Conservation (phyloP, 768 basidiomycete species). For the Boletus tylopilopsis region DNA sequence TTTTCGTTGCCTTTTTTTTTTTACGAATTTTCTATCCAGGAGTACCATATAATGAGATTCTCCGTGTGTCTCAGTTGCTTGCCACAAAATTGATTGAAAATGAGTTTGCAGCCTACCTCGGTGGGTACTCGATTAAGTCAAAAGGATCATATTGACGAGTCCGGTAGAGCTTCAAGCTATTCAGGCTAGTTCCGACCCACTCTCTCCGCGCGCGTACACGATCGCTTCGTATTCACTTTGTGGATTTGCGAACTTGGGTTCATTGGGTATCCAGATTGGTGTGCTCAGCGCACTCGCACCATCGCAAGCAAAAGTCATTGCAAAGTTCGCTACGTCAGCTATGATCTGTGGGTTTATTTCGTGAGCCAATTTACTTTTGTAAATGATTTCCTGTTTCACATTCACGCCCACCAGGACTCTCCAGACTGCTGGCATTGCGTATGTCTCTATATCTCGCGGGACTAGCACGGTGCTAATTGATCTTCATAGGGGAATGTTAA, state of each 20-base stretch:
- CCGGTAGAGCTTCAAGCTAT: slow-evolving; percentile 39
- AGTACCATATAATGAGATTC: slow-evolving; percentile 77
- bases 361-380: slow-evolving; percentile 13
- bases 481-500: slow-evolving; percentile 42
- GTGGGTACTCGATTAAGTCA: slow-evolving; percentile 18
- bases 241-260: slow-evolving; percentile 87
- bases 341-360: slow-evolving; percentile 71
- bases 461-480: slow-evolving; percentile 9
- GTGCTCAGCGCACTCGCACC: slow-evolving; percentile 70
- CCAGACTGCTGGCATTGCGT: slow-evolving; percentile 59
- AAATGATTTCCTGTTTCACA: not conserved
- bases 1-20: not conserved
- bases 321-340: slow-evolving; percentile 61
- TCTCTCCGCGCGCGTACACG: slow-evolving; percentile 71
- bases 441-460: slow-evolving; percentile 23
- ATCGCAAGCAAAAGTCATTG: slow-evolving; percentile 65
- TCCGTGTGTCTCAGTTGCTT: slow-evolving; percentile 74
- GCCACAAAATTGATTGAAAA: slow-evolving; percentile 87
- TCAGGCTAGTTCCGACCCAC: slow-evolving; percentile 45
- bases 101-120: slow-evolving; percentile 75
- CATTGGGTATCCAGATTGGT: slow-evolving; percentile 83
- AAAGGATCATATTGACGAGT: not conserved
- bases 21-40: slow-evolving; percentile 32
- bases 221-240: slow-evolving; percentile 87
- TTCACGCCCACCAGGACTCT: slow-evolving; percentile 34